Evolutionary conservation across 2,329 filamentous ascomycete species (phyloP), one percentile per base, ranked within the genome.

Genomic region (Diplodia sapinea): DNA sequence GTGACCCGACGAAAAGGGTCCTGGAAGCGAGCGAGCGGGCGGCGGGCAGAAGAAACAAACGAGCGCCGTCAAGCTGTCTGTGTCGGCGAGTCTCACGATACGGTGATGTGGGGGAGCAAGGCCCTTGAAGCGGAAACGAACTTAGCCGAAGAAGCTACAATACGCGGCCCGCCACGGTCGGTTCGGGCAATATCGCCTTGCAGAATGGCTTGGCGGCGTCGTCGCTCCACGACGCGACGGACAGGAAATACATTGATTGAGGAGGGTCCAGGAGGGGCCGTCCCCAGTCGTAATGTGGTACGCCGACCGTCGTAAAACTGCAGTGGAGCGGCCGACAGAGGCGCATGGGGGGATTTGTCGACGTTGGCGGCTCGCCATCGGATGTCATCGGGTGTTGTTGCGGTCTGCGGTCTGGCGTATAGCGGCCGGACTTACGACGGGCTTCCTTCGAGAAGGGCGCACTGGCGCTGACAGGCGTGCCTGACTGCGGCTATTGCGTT

Each of bases 131-230:
- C 20, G 20, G 31, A n/a, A 36, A 31, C 17, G 51, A 8, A 20
- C 23, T 50, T 62, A 62, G 38, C 20, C 57, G 57, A 62, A 62
- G 26, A 17, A 11, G 15, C 50, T 17, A 23, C 20, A 52, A 56
- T 36, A 63, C 59, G 59, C 59, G 59, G 59, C 59, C 59, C 43
- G 59, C 43, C 43, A 51, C 59, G 59, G 43, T 51, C 59, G 59
- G 43, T 51, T 63, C 59, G 59, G 59, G 59, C 9, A 63, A 63
- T 38, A 63, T 26, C 59, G 59, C 59, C 59, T 50, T 63, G 59
- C 50, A 52, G 59, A 63, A 63, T 26, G 23, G 26, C 47, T 63
- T 51, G 59, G 43, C 43, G 47, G 59, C 6, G 0, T n/a, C 6
- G 0, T n/a, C 6, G 59, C 26, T 17, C 43, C 57, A 62, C 40